Base-by-base conservation (phyloP, 768 basidiomycete genomes). In the Tulasnella sp. region DNA sequence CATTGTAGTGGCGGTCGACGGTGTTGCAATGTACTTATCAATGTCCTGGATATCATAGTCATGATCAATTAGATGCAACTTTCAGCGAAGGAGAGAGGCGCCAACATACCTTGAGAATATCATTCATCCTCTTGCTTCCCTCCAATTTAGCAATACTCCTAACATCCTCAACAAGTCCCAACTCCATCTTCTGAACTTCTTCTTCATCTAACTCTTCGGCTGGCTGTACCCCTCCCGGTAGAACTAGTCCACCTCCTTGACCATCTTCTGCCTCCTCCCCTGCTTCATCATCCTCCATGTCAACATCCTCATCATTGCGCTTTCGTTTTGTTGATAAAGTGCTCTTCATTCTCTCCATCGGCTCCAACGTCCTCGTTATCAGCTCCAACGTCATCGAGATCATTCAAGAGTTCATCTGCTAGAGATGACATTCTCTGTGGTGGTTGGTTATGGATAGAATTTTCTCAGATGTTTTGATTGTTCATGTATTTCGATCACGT, bases 111-210 rank as follows among this genome's bases (percentile, higher is more conserved):
- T 79, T 78, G 37, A 98, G 67, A 34, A 87, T 83, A 53, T 98
- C 93, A 47, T 71, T 67, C 82, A 98, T 86, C 53, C 78, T 76
- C 66, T 82, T 89, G 65, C 89, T 86, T 10, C 81, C 80, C 44
- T 89, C 78, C 19, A 99, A 72, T 66, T 85, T 91, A 3, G 95
- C 90, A 33, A 99, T 79, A 57, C 81, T 85, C 52, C 70, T 69
- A 19, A 98, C 88, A 65, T 96, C 90, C 60, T 84, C 83, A 45
- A 98, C 75, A 24, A 66, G 71, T 9, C 79, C 79, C 31, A 99
- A 69, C 60, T 98, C 89, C 89, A 96, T 96, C 60, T 80, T 78
- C 61, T 90, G 83, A 27, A 98, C 95, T 53, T 92, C 89, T 58
- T 93, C 92, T 25, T 72, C 80, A 63, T 96, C 91, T 37, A 98